phyloP scores from a whole-genome alignment of 2,329 filamentous ascomycete genomes.

The Fusarium fujikuroi region DNA sequence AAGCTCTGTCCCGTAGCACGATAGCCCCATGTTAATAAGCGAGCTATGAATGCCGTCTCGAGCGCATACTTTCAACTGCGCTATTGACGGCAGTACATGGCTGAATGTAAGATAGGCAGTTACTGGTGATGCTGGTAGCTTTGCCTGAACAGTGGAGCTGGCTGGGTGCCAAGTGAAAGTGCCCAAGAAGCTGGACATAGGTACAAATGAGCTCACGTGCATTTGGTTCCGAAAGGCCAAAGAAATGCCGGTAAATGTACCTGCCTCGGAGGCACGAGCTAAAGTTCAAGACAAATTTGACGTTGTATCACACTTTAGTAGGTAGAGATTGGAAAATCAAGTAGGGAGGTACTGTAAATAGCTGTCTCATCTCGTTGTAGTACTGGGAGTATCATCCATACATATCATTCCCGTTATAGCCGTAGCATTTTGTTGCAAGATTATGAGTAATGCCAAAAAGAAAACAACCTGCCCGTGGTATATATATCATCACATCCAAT shows the following conservation, averaged over 20 bases:
- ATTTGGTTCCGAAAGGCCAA: not conserved
- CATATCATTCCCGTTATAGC: slow-evolving; percentile 2
- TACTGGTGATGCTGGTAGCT: not conserved
- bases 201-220: slow-evolving; percentile 1
- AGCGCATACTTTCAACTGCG: not conserved
- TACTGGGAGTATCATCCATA: slow-evolving; percentile 23
- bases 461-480: slow-evolving; percentile 20
- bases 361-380: slow-evolving; percentile 21
- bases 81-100: not conserved
- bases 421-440: not conserved
- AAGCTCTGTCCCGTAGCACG: not conserved
- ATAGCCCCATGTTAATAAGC: not conserved
- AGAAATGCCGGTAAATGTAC: not conserved
- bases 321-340: not conserved
- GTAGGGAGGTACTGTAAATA: not conserved
- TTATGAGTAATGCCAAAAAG: not conserved
- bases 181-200: not conserved
- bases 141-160: slow-evolving; percentile 4
- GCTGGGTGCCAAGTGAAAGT: not conserved
- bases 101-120: not conserved
- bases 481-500: slow-evolving; percentile 20
- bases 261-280: slow-evolving; percentile 8
- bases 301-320: not conserved
- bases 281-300: not conserved
- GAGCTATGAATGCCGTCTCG: not conserved